Evolutionary conservation across 768 basidiomycete species (phyloP).

Genomic region (Rhodotorula taiwanensis): DNA sequence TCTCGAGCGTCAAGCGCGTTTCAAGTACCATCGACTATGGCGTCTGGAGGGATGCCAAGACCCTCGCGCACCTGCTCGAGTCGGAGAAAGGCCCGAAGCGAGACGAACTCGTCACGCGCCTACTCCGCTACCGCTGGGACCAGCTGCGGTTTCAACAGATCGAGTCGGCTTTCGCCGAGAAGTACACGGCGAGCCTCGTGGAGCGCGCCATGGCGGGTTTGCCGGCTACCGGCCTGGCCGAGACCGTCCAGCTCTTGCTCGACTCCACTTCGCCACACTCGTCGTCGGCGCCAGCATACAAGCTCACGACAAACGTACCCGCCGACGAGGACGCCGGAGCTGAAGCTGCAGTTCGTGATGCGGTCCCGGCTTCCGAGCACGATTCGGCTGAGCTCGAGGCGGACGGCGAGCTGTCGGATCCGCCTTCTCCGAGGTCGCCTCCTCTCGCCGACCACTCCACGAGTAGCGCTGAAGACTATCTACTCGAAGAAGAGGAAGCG

Average conservation of each 20-base stretch:
- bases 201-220: neutral
- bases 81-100: conserved; percentile 2
- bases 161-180: conserved; percentile 15
- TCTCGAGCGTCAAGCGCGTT: conserved; percentile 22
- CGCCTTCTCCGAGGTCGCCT: conserved; percentile 27
- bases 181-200: conserved; percentile 12
- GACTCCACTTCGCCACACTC: too few species aligned
- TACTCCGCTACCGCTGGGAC: conserved; percentile 28
- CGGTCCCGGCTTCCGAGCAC: neutral
- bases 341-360: neutral
- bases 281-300: too few species aligned
- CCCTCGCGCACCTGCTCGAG: conserved; percentile 15
- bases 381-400: conserved; percentile 26
- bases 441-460: neutral
- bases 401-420: conserved; percentile 30
- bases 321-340: too few species aligned
- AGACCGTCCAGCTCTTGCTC: neutral
- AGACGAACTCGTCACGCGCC: conserved; percentile 20
- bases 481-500: neutral
- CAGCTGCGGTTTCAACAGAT: conserved; percentile 21
- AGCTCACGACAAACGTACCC: too few species aligned
- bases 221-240: neutral
- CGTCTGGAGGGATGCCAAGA: conserved; percentile 26
- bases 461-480: too few species aligned
- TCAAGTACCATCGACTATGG: neutral